A percentile compares a stretch with the other conserved stretches of the same genome.
Evolutionary conservation across 2,329 filamentous ascomycete genomes (phyloP).

Genomic region (Paradendryphiella salina): DNA sequence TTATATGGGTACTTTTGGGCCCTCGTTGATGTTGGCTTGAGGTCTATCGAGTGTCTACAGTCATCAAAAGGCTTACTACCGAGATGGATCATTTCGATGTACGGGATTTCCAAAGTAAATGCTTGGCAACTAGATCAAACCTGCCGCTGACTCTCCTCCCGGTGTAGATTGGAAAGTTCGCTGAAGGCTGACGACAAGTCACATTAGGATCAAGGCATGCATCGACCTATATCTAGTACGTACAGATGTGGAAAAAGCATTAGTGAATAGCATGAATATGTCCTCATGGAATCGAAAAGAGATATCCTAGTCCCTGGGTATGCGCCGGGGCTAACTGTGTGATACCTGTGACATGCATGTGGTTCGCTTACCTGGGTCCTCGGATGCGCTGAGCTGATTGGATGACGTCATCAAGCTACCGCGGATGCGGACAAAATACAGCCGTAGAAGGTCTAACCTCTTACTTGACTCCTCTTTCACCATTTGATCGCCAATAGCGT

Average conservation of each 20-base stretch:
- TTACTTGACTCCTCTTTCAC: constrained; percentile 1
- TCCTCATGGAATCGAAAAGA: neutral
- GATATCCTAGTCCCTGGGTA: constrained; percentile 2
- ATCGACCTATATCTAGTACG: too few species aligned
- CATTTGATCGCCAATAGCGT: constrained; percentile 5
- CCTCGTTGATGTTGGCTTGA: neutral
- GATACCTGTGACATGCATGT: constrained; percentile 22
- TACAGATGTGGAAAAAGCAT: neutral
- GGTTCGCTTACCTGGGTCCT: constrained; percentile 4
- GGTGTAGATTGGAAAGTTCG: too few species aligned
- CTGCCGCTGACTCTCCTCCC: too few species aligned
- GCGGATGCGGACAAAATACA: constrained; percentile 4
- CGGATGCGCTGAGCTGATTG: constrained; percentile 3
- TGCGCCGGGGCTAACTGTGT: constrained; percentile 15
- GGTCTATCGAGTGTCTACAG: neutral
- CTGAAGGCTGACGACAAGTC: neutral
- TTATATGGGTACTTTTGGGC: neutral
- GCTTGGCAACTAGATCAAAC: too few species aligned
- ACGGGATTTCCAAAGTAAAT: too few species aligned
- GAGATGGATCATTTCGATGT: too few species aligned
- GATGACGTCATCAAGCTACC: constrained; percentile 3
- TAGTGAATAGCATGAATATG: neutral
- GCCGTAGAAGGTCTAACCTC: constrained; percentile 9
- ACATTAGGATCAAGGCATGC: neutral
- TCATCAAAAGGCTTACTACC: too few species aligned